Base-by-base conservation (phyloP, 352 stramenopile genomes). In the Globisporangium abappressorium region DNA sequence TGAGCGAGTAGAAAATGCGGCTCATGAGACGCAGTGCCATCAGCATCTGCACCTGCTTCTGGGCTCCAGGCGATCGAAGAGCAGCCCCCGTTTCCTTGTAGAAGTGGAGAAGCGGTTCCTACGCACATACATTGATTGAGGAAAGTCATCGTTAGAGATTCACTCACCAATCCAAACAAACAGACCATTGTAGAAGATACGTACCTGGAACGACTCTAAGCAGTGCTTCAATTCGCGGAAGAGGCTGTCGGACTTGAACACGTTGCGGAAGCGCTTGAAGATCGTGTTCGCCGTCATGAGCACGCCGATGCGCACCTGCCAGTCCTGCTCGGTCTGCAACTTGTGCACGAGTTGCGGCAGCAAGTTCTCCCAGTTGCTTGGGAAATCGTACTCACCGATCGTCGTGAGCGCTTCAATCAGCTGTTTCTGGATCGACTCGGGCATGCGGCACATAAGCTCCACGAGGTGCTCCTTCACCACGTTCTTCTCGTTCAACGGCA, bases 1-100 rank as follows among this genome's bases (percentile, higher is more conserved):
- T 99, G 18, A 99, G 85, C 57, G 94, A 99, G 81, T 97, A 99
- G 76, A 98, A 99, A 51, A 99, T 99, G 24, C 98, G 92, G 72
- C 80, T 95, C 74, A 98, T 97, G 55, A 95, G 93, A 4, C 97
- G 84, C 70, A 99, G 71, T 22, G 85, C 79, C 22, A 78, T 72
- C 41, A 97, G 71, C 64, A 97, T 90, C 43, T 92, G 82, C 24
- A 73, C 65, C 54, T 94, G 87, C 28, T 71, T 73, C 26, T 76
- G 58, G 20, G 68, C 70, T 1, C 79, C 74, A 0, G 80, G 75
- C 3, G 79, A 66, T 30, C 79, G 78, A 54, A 96, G 67, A 9
- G 74, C 76, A 0, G 76, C 70, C 2, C 83, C 82, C 0, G 86
- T 92, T 34, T 92, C 79, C 69, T 89, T 93, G 61, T 88, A 96